phyloP scores from a whole-genome alignment of 192 early-diverging fungal genomes.

The Coemansia sp. region DNA sequence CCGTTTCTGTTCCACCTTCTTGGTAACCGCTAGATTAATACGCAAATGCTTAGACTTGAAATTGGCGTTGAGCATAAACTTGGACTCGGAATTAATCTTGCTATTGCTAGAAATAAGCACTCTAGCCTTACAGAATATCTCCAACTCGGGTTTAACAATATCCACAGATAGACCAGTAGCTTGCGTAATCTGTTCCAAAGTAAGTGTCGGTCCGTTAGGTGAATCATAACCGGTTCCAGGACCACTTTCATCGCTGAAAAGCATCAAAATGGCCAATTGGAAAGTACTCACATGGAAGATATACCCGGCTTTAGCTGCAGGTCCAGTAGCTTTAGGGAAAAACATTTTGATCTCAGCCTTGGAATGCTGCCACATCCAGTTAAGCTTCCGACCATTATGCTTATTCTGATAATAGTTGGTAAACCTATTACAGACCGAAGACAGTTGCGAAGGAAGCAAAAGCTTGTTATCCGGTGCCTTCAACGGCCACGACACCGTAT shows the following conservation, averaged over 20 bases:
- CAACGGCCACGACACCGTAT: conserved; percentile 89
- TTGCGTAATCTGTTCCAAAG: conserved; percentile 73
- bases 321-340: conserved; percentile 75
- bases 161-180: conserved; percentile 75
- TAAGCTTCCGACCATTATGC: conserved; percentile 87
- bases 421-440: conserved; percentile 83
- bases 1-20: conserved; percentile 87
- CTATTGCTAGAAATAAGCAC: conserved; percentile 56
- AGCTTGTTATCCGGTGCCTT: conserved; percentile 76
- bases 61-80: conserved; percentile 78
- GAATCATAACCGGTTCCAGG: conserved; percentile 63
- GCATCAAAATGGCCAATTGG: conserved; percentile 92
- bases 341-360: conserved; percentile 93
- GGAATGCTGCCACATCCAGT: conserved; percentile 91
- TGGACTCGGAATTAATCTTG: conserved; percentile 21
- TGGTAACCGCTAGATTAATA: conserved; percentile 82
- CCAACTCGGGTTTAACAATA: conserved; percentile 67
- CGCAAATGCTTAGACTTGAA: conserved; percentile 87
- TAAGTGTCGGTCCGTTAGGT: conserved; percentile 44
- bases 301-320: conserved; percentile 66
- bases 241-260: conserved; percentile 73
- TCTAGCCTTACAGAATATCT: conserved; percentile 82
- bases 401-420: conserved; percentile 86
- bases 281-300: conserved; percentile 73
- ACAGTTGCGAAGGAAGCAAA: conserved; percentile 86